Conservation (phyloP, 108 stramenopile species). For the Mediolabrus comicus region DNA sequence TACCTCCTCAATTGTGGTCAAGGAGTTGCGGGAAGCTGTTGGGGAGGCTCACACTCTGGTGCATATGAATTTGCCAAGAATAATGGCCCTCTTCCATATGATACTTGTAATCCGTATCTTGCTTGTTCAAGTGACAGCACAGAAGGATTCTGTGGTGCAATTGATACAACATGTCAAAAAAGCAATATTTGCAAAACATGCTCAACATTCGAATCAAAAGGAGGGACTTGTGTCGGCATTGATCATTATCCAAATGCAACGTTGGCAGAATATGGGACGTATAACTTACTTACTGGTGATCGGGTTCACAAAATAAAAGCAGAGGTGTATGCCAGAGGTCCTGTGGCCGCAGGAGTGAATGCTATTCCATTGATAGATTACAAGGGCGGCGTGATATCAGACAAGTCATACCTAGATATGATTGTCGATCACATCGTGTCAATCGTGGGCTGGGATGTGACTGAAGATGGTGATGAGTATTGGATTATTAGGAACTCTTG, state of each 20-base stretch:
- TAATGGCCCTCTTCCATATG: slow-evolving; percentile 52
- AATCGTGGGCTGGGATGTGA: slow-evolving; percentile 89
- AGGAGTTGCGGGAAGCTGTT: slow-evolving; percentile 79
- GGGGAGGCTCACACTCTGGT: slow-evolving; percentile 70
- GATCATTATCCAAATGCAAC: slow-evolving; percentile 75
- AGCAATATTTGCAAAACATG: slow-evolving; percentile 66
- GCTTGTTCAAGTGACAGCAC: slow-evolving; percentile 77
- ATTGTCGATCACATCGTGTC: slow-evolving; percentile 82
- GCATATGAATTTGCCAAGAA: slow-evolving; percentile 74
- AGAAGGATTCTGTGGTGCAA: slow-evolving; percentile 76
- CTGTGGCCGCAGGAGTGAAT: slow-evolving; percentile 87
- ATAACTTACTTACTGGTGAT: slow-evolving; percentile 4
- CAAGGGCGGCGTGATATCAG: slow-evolving; percentile 72
- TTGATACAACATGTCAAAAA: slow-evolving; percentile 76
- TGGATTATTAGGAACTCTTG: slow-evolving; percentile 91
- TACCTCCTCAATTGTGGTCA: slow-evolving; percentile 84
- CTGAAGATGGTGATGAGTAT: slow-evolving; percentile 49
- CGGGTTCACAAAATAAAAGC: slow-evolving; percentile 31
- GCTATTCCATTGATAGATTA: slow-evolving; percentile 65
- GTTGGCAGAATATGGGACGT: slow-evolving; percentile 40
- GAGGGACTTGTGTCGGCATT: slow-evolving; percentile 54
- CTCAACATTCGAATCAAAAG: slow-evolving; percentile 12
- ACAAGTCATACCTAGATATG: slow-evolving; percentile 41
- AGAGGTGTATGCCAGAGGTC: slow-evolving; percentile 87
- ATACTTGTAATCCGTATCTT: slow-evolving; percentile 72